Evolutionary conservation across 108 stramenopile species (phyloP), one percentile per base, ranked within the genome.

Genomic region (Cylindrotheca fusiformis): DNA sequence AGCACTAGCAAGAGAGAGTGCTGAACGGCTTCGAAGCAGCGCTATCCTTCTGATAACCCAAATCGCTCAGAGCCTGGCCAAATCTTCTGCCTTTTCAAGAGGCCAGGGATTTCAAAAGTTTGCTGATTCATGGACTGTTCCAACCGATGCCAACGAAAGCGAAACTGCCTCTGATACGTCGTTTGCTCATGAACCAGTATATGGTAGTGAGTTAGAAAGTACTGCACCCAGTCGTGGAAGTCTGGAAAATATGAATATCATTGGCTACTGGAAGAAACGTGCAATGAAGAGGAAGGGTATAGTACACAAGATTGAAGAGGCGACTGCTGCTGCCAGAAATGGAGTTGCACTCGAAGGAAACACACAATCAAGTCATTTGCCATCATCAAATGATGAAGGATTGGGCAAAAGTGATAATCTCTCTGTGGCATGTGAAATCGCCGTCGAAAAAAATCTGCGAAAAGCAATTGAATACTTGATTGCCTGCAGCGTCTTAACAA

Each of bases 381-480:
- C 36, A 41, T 10, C 22, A 41, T 48, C 44, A 27, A 30, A 17
- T 27, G 32, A 27, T 6, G 48, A 18, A 23, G 29, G 46, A 46
- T 20, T 46, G 21, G 60, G 59, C 18, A 58, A 32, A 59, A 61
- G 29, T 29, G 62, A 68, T 21, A 62, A 69, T 36, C 32, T 76
- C 6, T 46, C 69, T 12, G 55, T 76, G 24, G 97, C 97, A 1
- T 74, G 96, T 55, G 79, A 85, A 6, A 80, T 97, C 51, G 84
- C 88, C 28, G 55, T 68, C 8, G 79, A 78, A 30, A 96, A 96
- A 77, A 78, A 89, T 17, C 69, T 98, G 21, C 90, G 92, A 58
- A 97, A 96, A 74, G 95, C 87, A 2, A 70, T 99, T 14, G 95
- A 96, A 21, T 97, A 95, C 65, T 69, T 99, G 33, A 83, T 97